Conservation (phyloP, 306 rosid species). For the Citrullus colocynthis region DNA sequence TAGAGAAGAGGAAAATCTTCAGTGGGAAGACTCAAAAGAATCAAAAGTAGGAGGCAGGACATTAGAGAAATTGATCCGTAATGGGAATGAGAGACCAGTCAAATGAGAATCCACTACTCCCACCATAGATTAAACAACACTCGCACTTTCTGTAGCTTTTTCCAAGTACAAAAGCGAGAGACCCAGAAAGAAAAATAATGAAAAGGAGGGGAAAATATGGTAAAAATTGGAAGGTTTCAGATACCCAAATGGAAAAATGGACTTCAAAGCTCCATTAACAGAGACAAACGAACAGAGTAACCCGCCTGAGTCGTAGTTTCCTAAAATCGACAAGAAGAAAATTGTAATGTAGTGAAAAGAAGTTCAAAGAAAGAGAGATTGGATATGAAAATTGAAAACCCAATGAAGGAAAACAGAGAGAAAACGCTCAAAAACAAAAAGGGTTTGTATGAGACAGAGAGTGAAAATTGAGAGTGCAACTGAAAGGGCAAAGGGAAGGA, state of each 20-base stretch:
- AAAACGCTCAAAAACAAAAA: not conserved
- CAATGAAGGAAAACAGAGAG: not conserved
- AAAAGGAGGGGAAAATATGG: not conserved
- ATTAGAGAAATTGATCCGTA: not conserved
- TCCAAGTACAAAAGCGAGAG: not conserved
- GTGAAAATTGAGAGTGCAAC: not conserved
- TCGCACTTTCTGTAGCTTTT: not conserved
- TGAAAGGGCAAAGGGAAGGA: not conserved
- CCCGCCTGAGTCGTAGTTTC: not conserved
- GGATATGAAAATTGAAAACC: not conserved
- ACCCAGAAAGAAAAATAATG: not conserved
- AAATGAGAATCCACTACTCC: not conserved
- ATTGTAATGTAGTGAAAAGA: not conserved
- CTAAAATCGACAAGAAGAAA: not conserved
- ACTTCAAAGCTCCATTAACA: not conserved
- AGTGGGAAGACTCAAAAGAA: conserved; percentile 42
- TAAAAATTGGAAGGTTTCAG: not conserved
- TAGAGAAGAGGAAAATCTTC: conserved; percentile 30
- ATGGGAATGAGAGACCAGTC: not conserved
- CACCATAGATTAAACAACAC: not conserved
- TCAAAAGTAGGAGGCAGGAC: not conserved
- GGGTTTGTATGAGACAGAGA: not conserved
- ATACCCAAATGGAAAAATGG: not conserved
- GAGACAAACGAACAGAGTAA: not conserved
- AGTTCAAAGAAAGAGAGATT: not conserved